These are phyloP conservation scores for Paulownia fortunei DNA, from an alignment of 257 asterid species.

Conservation along the genomic window DNA sequence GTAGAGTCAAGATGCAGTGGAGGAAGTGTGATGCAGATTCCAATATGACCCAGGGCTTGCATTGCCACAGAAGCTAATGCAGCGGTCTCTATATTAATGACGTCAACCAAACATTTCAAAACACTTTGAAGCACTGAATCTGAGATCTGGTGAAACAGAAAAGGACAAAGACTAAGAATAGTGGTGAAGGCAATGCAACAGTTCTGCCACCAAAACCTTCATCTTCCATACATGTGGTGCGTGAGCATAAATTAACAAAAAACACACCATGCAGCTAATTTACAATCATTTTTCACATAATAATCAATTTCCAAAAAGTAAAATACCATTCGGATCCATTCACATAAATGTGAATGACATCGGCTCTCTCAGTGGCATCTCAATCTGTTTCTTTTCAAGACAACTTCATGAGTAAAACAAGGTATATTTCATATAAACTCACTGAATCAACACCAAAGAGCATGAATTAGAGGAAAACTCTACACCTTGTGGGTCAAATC, in stretches of 20 bases:
- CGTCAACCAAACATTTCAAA: slow-evolving; percentile 75
- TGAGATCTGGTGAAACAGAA: slow-evolving; percentile 63
- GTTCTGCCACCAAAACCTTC: slow-evolving; percentile 25
- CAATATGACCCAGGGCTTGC: slow-evolving; percentile 98
- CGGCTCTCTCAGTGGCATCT: slow-evolving; percentile 11
- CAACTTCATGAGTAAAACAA: background rate
- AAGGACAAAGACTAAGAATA: slow-evolving; percentile 28
- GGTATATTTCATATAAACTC: slow-evolving; percentile 9
- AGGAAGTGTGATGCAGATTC: slow-evolving; percentile 80
- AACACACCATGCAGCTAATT: slow-evolving; percentile 15
- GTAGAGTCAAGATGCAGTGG: slow-evolving; percentile 62
- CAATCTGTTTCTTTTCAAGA: slow-evolving; percentile 19
- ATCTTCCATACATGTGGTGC: background rate
- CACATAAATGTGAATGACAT: slow-evolving; percentile 2
- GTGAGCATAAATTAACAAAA: slow-evolving; percentile 1
- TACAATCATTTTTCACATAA: background rate
- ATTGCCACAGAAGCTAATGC: slow-evolving; percentile 85
- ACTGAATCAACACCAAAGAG: slow-evolving; percentile 4
- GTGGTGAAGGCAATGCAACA: slow-evolving; percentile 19
- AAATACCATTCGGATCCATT: slow-evolving; percentile 14
- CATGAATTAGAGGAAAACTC: slow-evolving; percentile 21
- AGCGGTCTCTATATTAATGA: slow-evolving; percentile 67
- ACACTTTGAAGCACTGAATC: slow-evolving; percentile 73
- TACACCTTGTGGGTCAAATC: background rate
- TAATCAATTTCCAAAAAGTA: background rate